Base-by-base conservation (phyloP, 139 green algal genomes). In the Desmodesmus armatus region DNA sequence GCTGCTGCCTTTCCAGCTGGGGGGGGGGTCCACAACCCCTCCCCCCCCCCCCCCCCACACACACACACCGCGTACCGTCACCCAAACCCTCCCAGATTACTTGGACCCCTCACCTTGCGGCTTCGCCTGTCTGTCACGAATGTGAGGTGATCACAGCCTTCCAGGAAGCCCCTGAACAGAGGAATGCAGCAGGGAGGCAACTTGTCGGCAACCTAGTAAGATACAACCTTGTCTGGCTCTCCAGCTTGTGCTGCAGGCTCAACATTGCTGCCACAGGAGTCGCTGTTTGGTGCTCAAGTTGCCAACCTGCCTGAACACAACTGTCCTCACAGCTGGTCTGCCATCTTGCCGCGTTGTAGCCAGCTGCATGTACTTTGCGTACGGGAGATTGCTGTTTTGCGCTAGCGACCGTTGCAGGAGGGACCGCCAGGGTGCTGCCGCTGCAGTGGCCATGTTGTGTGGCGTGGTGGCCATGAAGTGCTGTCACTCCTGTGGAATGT, bases 251-350 rank as follows among this genome's bases (percentile, higher is more conserved):
- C 29, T 62, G 72, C 40, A 37, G 23, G 17, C 33, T 72, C n/a
- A 19, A 21, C 29, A 72, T 72, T 31, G 67, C 37, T 75, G 13
- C n/a, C 11, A 27, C 67, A 75, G 37, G 19, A 44, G n/a, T 21
- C 15, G 65, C 15, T 5, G 23, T 19, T 21, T 41, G 27, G 9
- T 41, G 13, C 31, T 43, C 21, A 40, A 41, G 41, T 13, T 41
- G 41, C 65, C 11, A 21, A 2, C 82, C 1, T 39, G 88, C 90
- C 90, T 88, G 78, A 92, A 94, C 9, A 98, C 95, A 3, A 98
- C 88, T 4, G 94, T 98, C 11, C 95, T 79, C 83, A 94, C 94
- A 9, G 93, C 87, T 3, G 95, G 94, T 9, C 85, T 80, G n/a
- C 91, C 92, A 85, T 96, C 87, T 9, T 78, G 85, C 5, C 91